phyloP scores from a whole-genome alignment of 495 filamentous ascomycete species.

The Hypoxylon lienhwacheense region DNA sequence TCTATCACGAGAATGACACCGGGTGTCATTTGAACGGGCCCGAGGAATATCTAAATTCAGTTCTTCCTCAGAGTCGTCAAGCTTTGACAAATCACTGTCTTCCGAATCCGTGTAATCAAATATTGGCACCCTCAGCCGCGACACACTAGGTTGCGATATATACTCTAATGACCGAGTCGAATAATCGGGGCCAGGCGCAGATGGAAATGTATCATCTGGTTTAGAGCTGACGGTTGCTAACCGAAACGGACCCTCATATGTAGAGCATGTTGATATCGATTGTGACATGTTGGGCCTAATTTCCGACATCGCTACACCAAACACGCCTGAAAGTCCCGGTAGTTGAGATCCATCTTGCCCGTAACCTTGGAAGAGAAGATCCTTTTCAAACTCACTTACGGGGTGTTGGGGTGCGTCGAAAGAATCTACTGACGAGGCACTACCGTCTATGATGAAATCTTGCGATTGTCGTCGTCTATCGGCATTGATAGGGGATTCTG shows the following conservation, averaged over 20 bases:
- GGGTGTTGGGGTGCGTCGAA: constrained; percentile 34
- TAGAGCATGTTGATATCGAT: neutral
- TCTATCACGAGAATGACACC: constrained; percentile 1
- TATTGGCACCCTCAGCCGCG: constrained; percentile 18
- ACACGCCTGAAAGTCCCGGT: constrained; percentile 46
- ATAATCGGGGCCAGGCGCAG: constrained; percentile 4
- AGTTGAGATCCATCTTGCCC: constrained; percentile 39
- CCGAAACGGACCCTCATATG: neutral
- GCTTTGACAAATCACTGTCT: neutral
- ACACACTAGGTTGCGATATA: neutral
- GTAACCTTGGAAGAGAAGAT: constrained; percentile 49
- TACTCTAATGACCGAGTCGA: constrained; percentile 13
- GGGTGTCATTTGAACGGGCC: constrained; percentile 5
- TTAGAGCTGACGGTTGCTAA: constrained; percentile 7
- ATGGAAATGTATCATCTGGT: neutral
- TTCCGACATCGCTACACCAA: constrained; percentile 23
- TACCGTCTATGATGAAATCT: constrained; percentile 45
- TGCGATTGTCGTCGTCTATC: constrained; percentile 2
- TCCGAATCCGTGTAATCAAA: constrained; percentile 28
- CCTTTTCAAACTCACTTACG: constrained; percentile 45
- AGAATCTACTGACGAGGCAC: constrained; percentile 38
- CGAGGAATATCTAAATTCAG: constrained; percentile 35
- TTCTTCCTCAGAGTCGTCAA: constrained; percentile 28
- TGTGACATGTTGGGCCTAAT: neutral
- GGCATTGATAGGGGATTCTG: constrained; percentile 14